Conservation (phyloP, 345 rosid species). For the Rhizophora mangle region DNA sequence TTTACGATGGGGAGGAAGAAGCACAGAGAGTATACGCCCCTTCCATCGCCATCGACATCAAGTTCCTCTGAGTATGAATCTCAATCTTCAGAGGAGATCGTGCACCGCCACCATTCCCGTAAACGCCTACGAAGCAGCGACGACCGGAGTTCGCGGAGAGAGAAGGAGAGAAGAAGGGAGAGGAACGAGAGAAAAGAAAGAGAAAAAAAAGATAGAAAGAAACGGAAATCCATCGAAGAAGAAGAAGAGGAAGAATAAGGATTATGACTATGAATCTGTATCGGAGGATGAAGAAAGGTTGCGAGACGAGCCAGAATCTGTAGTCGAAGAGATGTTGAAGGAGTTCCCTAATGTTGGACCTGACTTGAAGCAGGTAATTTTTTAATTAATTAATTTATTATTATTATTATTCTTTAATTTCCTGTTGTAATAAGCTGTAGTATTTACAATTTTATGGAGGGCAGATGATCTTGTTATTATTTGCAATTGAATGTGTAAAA, state of each 20-base stretch:
- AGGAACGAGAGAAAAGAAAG: conserved; percentile 33
- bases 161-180: conserved; percentile 38
- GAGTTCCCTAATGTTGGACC: conserved; percentile 62
- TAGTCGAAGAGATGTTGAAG: conserved; percentile 42
- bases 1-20: conserved; percentile 27
- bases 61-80: conserved; percentile 44
- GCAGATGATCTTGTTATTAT: background rate
- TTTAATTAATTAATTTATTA: background rate
- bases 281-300: conserved; percentile 31
- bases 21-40: conserved; percentile 33
- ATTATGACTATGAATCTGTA: conserved; percentile 26
- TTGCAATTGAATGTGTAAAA: background rate
- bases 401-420: background rate
- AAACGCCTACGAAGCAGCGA: conserved; percentile 40
- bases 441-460: background rate
- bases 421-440: background rate
- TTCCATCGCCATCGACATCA: conserved; percentile 34
- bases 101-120: conserved; percentile 32
- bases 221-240: conserved; percentile 40
- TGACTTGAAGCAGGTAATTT: conserved; percentile 64
- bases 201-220: conserved; percentile 39
- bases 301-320: conserved; percentile 42
- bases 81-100: conserved; percentile 37
- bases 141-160: conserved; percentile 49
- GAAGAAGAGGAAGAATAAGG: conserved; percentile 35